Percentiles rank a stretch among this genome's conserved stretches.
phyloP scores from a whole-genome alignment of 2,329 filamentous ascomycete genomes.

The Sporothrix sp. region DNA sequence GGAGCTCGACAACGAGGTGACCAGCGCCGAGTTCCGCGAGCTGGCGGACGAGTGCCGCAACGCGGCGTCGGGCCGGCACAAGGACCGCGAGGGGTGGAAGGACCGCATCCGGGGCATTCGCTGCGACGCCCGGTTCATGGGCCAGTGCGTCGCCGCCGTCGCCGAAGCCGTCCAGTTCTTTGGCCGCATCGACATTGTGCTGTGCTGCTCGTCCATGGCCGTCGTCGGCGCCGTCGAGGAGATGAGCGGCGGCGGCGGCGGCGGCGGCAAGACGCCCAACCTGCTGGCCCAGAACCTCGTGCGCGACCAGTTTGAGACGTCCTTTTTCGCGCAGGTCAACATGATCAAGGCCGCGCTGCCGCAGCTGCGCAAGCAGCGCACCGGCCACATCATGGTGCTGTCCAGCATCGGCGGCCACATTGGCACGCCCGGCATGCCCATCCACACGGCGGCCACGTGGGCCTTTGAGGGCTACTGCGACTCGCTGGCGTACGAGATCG shows the following conservation, averaged over 20 bases:
- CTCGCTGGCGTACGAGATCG: conserved; percentile 88
- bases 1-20: conserved; percentile 67
- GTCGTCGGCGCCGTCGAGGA: conserved; percentile 90
- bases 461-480: conserved; percentile 94
- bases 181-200: conserved; percentile 76
- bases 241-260: conserved; percentile 38
- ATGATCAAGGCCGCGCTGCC: conserved; percentile 85
- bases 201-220: conserved; percentile 84
- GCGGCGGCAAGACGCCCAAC: conserved; percentile 18
- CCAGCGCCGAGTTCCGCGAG: conserved; percentile 68
- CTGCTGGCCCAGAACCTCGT: conserved; percentile 62
- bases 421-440: conserved; percentile 80
- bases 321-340: conserved; percentile 94
- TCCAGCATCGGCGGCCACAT: conserved; percentile 88
- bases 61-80: conserved; percentile 29
- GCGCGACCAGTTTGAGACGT: conserved; percentile 83
- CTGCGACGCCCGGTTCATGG: conserved; percentile 52
- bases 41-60: conserved; percentile 61
- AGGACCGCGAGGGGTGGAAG: conserved; percentile 67
- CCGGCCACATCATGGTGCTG: conserved; percentile 81
- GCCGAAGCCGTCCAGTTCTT: conserved; percentile 80
- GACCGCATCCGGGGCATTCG: conserved; percentile 60
- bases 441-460: conserved; percentile 90
- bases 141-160: conserved; percentile 73
- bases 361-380: conserved; percentile 66